Evolutionary conservation across 345 rosid genomes (phyloP).

Genomic region (Salix udensis): DNA sequence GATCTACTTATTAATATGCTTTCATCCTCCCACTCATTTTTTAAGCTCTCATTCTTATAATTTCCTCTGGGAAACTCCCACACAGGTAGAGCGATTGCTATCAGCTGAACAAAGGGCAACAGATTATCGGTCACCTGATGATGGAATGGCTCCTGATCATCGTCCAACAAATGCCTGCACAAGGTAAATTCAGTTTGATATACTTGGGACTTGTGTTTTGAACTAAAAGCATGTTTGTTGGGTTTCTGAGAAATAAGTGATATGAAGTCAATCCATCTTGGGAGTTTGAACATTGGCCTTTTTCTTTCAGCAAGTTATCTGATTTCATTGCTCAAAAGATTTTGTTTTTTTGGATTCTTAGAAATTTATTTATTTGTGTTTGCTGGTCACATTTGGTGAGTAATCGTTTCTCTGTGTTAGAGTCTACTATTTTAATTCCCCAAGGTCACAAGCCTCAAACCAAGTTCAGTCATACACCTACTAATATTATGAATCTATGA

Average conservation of each 20-base stretch:
- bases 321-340: neutral
- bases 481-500: neutral
- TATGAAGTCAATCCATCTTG: neutral
- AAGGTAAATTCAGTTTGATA: constrained; percentile 44
- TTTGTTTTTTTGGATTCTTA: neutral
- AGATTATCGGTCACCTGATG: constrained; percentile 90
- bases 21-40: neutral
- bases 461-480: neutral
- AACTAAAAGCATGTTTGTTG: neutral
- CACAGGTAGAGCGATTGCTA: constrained; percentile 85
- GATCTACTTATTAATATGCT: neutral
- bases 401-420: neutral
- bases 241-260: neutral
- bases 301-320: neutral
- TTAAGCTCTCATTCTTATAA: neutral
- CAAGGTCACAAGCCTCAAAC: neutral
- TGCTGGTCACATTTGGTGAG: neutral
- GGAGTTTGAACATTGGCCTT: neutral
- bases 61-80: constrained; percentile 12
- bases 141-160: constrained; percentile 89
- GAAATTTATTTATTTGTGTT: neutral
- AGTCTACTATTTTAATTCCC: neutral
- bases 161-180: constrained; percentile 97
- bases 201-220: neutral
- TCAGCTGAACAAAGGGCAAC: constrained; percentile 93